Conservation (phyloP, 495 filamentous ascomycete genomes). For the Penicillium dipodomyicola region DNA sequence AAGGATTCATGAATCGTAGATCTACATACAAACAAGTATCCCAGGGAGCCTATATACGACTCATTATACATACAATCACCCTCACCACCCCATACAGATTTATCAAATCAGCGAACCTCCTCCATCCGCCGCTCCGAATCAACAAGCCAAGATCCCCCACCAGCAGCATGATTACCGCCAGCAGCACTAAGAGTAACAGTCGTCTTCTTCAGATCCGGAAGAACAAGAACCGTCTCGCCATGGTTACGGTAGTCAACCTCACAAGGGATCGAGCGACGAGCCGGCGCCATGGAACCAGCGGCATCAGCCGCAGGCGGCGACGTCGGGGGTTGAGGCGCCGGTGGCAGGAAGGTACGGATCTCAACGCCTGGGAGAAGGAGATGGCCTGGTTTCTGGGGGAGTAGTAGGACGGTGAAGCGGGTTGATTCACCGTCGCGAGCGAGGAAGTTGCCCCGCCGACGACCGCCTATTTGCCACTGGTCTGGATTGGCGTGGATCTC, state of each 20-base stretch:
- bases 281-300: slow-evolving; percentile 17
- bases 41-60: not conserved
- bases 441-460: slow-evolving; percentile 72
- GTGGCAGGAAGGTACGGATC: slow-evolving; percentile 57
- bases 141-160: slow-evolving; percentile 62
- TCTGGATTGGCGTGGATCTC: slow-evolving; percentile 75
- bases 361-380: slow-evolving; percentile 75
- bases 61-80: not conserved
- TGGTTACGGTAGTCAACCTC: slow-evolving; percentile 79
- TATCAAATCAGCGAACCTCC: slow-evolving; percentile 13
- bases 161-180: slow-evolving; percentile 47
- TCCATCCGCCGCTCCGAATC: slow-evolving; percentile 47
- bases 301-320: slow-evolving; percentile 19
- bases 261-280: slow-evolving; percentile 50
- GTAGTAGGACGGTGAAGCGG: slow-evolving; percentile 62
- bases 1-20: slow-evolving; percentile 21
- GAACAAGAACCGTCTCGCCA: slow-evolving; percentile 71
- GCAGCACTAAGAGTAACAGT: slow-evolving; percentile 69
- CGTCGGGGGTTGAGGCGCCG: slow-evolving; percentile 18
- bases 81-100: not conserved
- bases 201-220: slow-evolving; percentile 70
- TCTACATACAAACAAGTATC: slow-evolving; percentile 12
- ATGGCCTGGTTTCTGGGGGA: slow-evolving; percentile 76
- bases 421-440: slow-evolving; percentile 50
- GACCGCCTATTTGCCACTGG: slow-evolving; percentile 80